phyloP scores from a whole-genome alignment of 371 early-diverging fungal genomes.

The Haplosporangium sp. region DNA sequence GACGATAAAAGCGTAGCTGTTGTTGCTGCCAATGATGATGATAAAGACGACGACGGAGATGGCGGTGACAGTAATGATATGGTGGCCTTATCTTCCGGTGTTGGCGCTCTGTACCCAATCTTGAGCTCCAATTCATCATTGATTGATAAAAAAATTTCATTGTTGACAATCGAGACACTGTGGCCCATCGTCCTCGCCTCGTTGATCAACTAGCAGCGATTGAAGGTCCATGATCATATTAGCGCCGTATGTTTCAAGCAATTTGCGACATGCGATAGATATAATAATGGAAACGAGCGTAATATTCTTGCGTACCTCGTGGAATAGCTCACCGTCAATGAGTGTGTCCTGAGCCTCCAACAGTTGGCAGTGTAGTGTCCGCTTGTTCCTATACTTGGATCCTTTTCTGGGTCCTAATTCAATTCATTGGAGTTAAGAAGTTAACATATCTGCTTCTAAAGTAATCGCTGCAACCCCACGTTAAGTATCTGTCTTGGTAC shows the following conservation, averaged over 20 bases:
- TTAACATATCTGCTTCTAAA: neutral
- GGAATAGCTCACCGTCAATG: constrained; percentile 69
- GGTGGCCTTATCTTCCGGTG: constrained; percentile 2
- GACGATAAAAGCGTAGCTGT: neutral
- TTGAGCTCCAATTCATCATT: constrained; percentile 67
- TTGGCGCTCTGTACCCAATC: constrained; percentile 34
- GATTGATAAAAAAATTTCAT: constrained; percentile 63
- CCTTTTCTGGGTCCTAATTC: neutral
- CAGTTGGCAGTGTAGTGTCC: constrained; percentile 48
- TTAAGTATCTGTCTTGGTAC: constrained; percentile 10
- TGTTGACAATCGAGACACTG: constrained; percentile 63
- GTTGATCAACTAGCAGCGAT: constrained; percentile 56
- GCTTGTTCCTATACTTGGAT: constrained; percentile 4
- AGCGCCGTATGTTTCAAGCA: too few species aligned
- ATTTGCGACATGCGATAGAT: too few species aligned
- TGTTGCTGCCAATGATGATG: neutral
- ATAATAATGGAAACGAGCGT: neutral
- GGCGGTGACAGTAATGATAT: neutral
- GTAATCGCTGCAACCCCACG: too few species aligned
- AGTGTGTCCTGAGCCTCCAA: constrained; percentile 63
- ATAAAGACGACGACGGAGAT: neutral
- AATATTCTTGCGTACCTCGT: constrained; percentile 51
- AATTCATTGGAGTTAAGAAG: neutral
- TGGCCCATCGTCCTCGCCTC: constrained; percentile 65
- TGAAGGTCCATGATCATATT: neutral